Conservation (phyloP, 768 basidiomycete species). For the Crassisporium funariophilum region DNA sequence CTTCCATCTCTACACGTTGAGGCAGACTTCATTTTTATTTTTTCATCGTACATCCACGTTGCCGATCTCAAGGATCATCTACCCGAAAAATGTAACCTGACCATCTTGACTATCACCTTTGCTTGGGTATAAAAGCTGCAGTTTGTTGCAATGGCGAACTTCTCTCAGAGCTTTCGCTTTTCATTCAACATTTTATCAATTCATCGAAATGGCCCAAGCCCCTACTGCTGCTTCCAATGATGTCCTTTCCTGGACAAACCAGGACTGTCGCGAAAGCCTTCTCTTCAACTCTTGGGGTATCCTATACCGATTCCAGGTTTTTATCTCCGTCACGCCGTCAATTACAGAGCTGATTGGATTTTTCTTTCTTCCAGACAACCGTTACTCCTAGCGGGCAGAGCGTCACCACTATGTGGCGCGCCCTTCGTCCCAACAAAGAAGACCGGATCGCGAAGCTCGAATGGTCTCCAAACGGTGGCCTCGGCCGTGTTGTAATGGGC, state of each 20-base stretch:
- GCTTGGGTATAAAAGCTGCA: constrained; percentile 61
- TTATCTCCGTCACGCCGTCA: constrained; percentile 15
- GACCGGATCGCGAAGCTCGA: constrained; percentile 88
- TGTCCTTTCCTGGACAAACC: constrained; percentile 84
- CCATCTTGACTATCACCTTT: constrained; percentile 42
- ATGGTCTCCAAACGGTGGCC: constrained; percentile 81
- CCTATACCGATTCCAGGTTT: constrained; percentile 78
- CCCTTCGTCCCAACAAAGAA: constrained; percentile 84
- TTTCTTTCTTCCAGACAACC: constrained; percentile 57
- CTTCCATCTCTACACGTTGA: constrained; percentile 77
- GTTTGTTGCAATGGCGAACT: constrained; percentile 30
- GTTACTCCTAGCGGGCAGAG: constrained; percentile 63
- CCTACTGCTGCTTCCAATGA: constrained; percentile 58
- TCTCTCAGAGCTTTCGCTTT: constrained; percentile 19
- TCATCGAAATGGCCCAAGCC: constrained; percentile 24
- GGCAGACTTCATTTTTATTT: constrained; percentile 73
- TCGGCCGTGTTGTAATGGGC: constrained; percentile 84
- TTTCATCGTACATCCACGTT: constrained; percentile 69
- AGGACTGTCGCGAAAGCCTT: constrained; percentile 81
- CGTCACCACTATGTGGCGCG: constrained; percentile 77
- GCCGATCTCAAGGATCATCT: constrained; percentile 68
- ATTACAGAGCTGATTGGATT: constrained; percentile 16
- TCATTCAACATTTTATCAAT: constrained; percentile 25
- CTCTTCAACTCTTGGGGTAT: constrained; percentile 83
- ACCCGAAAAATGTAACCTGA: constrained; percentile 38